A percentile compares a stretch with the other conserved stretches of the same genome.
phyloP scores from a whole-genome alignment of 257 asterid genomes.

The Nicotiana knightiana region DNA sequence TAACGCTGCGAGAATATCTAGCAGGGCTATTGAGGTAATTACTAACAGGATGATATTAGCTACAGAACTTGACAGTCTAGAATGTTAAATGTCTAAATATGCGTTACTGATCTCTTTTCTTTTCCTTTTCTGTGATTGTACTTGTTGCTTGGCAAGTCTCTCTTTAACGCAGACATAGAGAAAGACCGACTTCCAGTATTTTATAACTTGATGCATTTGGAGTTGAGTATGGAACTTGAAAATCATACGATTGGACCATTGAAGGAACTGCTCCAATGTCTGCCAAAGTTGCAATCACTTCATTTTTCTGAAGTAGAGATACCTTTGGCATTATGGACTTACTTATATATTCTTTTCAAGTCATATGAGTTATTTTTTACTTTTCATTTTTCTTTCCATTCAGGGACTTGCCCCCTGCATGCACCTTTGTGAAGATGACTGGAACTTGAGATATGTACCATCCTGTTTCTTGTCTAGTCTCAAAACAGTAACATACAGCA shows the following conservation, averaged over 20 bases:
- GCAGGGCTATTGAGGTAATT: constrained; percentile 37
- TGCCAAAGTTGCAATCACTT: constrained; percentile 41
- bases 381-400: constrained; percentile 1
- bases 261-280: constrained; percentile 28
- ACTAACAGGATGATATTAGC: neutral
- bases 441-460: constrained; percentile 20
- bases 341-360: neutral
- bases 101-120: neutral
- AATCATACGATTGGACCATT: constrained; percentile 16
- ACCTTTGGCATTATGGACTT: neutral
- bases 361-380: neutral
- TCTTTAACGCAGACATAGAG: constrained; percentile 21
- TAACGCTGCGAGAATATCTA: constrained; percentile 31
- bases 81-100: neutral
- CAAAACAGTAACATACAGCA: constrained; percentile 31
- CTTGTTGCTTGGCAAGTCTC: constrained; percentile 26
- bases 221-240: constrained; percentile 34
- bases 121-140: neutral
- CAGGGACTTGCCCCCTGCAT: constrained; percentile 33
- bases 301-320: constrained; percentile 35
- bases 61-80: neutral
- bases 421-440: constrained; percentile 19
- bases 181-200: constrained; percentile 26
- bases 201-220: constrained; percentile 33
- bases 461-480: constrained; percentile 27